Evolutionary conservation across 768 basidiomycete genomes (phyloP).

Genomic region (Suillus clintonianus): DNA sequence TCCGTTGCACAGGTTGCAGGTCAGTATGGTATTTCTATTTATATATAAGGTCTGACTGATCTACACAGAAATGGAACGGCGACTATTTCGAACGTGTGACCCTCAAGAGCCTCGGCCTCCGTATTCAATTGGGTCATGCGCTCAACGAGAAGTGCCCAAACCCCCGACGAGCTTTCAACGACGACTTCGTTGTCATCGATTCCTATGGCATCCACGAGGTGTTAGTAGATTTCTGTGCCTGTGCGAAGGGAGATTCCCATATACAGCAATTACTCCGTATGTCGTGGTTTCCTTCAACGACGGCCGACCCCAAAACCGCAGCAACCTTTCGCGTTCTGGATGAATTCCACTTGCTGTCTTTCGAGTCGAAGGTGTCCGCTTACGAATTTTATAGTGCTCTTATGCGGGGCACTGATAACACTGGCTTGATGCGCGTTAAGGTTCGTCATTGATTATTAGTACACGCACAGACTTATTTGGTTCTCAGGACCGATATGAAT

Average conservation of each 20-base stretch:
- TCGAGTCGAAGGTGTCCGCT: slow-evolving; percentile 27
- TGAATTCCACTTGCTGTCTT: slow-evolving; percentile 26
- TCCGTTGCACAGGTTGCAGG: slow-evolving; percentile 8
- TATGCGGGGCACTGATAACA: slow-evolving; percentile 25
- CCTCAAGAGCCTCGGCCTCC: slow-evolving; percentile 20
- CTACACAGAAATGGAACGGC: slow-evolving; percentile 19
- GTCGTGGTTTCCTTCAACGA: slow-evolving; percentile 12
- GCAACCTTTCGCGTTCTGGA: slow-evolving; percentile 18
- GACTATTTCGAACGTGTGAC: slow-evolving; percentile 13
- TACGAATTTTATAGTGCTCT: slow-evolving; percentile 31
- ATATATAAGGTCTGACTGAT: too few relatives aligned
- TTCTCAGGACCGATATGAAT: neutral
- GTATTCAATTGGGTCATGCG: slow-evolving; percentile 23
- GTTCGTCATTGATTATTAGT: neutral
- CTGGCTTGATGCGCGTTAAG: slow-evolving; percentile 12
- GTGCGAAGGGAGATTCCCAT: neutral
- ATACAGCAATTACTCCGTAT: slow-evolving; percentile 10
- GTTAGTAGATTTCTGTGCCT: slow-evolving; percentile 14
- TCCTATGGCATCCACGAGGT: slow-evolving; percentile 25
- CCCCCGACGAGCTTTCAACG: neutral
- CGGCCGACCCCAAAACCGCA: neutral
- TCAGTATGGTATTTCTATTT: neutral
- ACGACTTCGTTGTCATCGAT: slow-evolving; percentile 22
- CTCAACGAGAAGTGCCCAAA: slow-evolving; percentile 11
- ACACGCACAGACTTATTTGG: neutral